Conservation (phyloP, 495 filamentous ascomycete species). For the Aspergillus diversus region DNA sequence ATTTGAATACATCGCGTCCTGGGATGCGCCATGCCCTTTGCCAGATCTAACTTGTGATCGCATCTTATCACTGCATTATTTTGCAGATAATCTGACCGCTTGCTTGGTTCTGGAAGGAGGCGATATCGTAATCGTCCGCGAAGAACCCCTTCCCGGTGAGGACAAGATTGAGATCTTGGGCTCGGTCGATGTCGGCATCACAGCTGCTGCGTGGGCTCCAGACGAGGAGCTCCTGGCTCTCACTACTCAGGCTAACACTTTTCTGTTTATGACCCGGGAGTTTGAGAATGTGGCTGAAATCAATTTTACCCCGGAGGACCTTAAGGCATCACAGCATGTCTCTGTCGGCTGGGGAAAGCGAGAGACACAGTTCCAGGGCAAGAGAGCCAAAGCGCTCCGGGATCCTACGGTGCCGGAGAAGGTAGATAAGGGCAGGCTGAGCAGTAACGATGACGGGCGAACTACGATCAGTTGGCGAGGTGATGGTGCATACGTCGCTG, state of each 20-base stretch:
- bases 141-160: slow-evolving; percentile 68
- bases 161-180: slow-evolving; percentile 92
- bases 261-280: slow-evolving; percentile 89
- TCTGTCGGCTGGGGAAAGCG: slow-evolving; percentile 98
- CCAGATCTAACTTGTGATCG: slow-evolving; percentile 70
- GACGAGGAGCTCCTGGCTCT: slow-evolving; percentile 90
- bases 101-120: slow-evolving; percentile 87
- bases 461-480: slow-evolving; percentile 89
- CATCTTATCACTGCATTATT: slow-evolving; percentile 79
- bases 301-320: slow-evolving; percentile 71
- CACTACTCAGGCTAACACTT: slow-evolving; percentile 73
- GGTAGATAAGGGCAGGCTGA: slow-evolving; percentile 81
- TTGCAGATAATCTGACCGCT: slow-evolving; percentile 73
- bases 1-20: slow-evolving; percentile 70
- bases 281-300: slow-evolving; percentile 83
- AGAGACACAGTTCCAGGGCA: slow-evolving; percentile 97
- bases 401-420: slow-evolving; percentile 96
- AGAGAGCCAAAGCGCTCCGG: slow-evolving; percentile 82
- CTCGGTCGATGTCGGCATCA: slow-evolving; percentile 88
- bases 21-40: slow-evolving; percentile 78
- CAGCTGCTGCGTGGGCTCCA: slow-evolving; percentile 89
- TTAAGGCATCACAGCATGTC: slow-evolving; percentile 90
- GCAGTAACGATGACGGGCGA: slow-evolving; percentile 66
- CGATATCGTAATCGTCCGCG: slow-evolving; percentile 83
- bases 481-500: slow-evolving; percentile 87